Base-by-base conservation (phyloP, 1,284 basidiomycete genomes). In the Heterobasidion parviporum region DNA sequence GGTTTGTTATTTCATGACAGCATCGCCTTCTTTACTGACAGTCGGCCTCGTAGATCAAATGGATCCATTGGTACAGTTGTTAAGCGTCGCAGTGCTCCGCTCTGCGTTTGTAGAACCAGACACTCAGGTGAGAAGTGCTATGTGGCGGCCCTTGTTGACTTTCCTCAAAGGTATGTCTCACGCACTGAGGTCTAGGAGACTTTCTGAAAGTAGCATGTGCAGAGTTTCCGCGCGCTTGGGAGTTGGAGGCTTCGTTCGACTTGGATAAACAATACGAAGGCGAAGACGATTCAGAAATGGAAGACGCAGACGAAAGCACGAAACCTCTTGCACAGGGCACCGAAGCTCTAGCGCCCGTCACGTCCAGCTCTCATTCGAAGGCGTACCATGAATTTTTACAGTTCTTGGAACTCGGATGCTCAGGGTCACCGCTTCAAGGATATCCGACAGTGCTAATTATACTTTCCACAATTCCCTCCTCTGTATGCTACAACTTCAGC, bases 81-180 rank as follows among this genome's bases (percentile, higher is more conserved):
- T 92, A 14, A 80, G 85, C 45, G 63, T 70, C 1, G 83, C 81
- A 0, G 73, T 89, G 6, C 70, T 94, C 38, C 81, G 84, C 14
- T 86, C 84, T 20, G 87, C 87, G 6, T 94, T 90, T 87, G 71
- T 81, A 0, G 92, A 95, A 65, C 74, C 77, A 4, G 90, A 94
- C 63, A 61, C 72, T 0, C 74, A 72, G 1, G 91, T 94, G 0
- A 83, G 87, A 64, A 68, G 73, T 8, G 69, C 71, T 1, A 85
- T 94, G 76, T 87, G 86, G 73, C 78, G 81, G 33, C 85, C 88
- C 0, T 65, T 92, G 34, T 72, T 92, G 6, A 74, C 77, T 8
- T 89, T 92, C 65, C 69, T 94, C 48, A 83, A 80, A 68, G 83
- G 90, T 89, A 62, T 53, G 76, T 67, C 1, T 18, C 26, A 20